Conservation (phyloP, 495 filamentous ascomycete genomes). For the Bacidia rubella region DNA sequence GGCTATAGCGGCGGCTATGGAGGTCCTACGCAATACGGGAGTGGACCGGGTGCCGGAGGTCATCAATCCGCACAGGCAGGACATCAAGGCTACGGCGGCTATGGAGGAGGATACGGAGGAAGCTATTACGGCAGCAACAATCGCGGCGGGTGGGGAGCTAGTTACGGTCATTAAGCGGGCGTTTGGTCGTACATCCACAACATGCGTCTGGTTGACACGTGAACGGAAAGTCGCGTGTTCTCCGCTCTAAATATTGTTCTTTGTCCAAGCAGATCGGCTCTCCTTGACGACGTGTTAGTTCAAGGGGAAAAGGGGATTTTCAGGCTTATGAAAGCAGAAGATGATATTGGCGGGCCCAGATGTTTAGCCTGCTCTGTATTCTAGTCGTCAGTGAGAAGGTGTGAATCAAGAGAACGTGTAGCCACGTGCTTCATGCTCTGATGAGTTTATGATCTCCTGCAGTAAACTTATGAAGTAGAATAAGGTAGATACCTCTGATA, state of each 20-base stretch:
- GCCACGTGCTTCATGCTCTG: too few relatives aligned
- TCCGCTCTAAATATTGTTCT: not conserved
- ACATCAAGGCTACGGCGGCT: conserved; percentile 44
- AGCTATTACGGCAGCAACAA: conserved; percentile 40
- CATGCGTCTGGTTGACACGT: too few relatives aligned
- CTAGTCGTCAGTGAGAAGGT: too few relatives aligned
- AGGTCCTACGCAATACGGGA: conserved; percentile 51
- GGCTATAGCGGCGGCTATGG: conserved; percentile 59
- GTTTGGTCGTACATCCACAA: not conserved
- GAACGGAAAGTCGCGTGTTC: too few relatives aligned
- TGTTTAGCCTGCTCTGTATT: not conserved
- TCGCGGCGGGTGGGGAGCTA: conserved; percentile 53
- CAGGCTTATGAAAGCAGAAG: not conserved
- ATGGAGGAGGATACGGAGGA: conserved; percentile 36
- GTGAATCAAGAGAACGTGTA: too few relatives aligned
- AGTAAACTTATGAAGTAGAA: too few relatives aligned
- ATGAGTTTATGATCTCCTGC: too few relatives aligned
- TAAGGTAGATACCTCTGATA: too few relatives aligned
- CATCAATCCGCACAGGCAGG: conserved; percentile 48
- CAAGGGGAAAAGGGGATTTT: not conserved
- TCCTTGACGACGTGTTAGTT: not conserved
- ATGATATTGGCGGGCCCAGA: not conserved
- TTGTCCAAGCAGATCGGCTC: not conserved
- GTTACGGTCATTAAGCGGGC: conserved; percentile 37
- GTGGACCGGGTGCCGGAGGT: conserved; percentile 51